Evolutionary conservation across 441 rosid species (phyloP).

Genomic region (Aquilaria agallochum): DNA sequence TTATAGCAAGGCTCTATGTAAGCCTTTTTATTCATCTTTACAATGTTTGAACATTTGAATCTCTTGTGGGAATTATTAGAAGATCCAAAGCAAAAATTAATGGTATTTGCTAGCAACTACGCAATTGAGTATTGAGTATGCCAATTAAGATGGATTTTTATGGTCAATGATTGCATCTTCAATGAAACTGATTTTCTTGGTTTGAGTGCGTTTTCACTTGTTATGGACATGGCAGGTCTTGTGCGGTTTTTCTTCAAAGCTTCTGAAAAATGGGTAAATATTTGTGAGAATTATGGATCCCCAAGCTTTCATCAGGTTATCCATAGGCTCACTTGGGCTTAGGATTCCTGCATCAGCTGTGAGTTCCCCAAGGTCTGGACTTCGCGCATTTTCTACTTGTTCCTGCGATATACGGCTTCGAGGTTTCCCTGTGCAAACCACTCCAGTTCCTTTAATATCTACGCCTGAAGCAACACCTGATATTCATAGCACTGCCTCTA

Average conservation of each 20-base stretch:
- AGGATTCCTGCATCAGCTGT: constrained; percentile 52
- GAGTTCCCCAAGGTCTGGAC: constrained; percentile 40
- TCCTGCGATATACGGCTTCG: constrained; percentile 79
- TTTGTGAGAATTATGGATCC: constrained; percentile 85
- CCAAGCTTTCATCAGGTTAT: constrained; percentile 88
- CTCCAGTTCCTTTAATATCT: constrained; percentile 66
- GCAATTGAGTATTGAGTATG: too few relatives aligned
- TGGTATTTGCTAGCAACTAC: too few relatives aligned
- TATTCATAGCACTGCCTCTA: constrained; percentile 63
- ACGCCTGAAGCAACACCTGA: constrained; percentile 76
- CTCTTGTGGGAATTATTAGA: too few relatives aligned
- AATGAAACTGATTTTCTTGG: background rate
- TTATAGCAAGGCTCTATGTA: too few relatives aligned
- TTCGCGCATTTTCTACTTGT: constrained; percentile 50
- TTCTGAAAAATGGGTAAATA: constrained; percentile 43
- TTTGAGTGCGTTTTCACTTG: constrained; percentile 3
- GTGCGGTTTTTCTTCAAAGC: constrained; percentile 26
- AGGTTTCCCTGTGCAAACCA: constrained; percentile 87
- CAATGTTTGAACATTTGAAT: too few relatives aligned
- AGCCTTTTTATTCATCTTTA: too few relatives aligned
- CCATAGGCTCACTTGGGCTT: constrained; percentile 83
- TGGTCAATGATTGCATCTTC: too few relatives aligned
- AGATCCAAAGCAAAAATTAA: too few relatives aligned
- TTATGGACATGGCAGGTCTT: constrained; percentile 23
- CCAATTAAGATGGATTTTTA: too few relatives aligned